Evolutionary conservation across 1,284 basidiomycete species (phyloP), one percentile per base, ranked within the genome.

Genomic region (Ustilago bromivora): DNA sequence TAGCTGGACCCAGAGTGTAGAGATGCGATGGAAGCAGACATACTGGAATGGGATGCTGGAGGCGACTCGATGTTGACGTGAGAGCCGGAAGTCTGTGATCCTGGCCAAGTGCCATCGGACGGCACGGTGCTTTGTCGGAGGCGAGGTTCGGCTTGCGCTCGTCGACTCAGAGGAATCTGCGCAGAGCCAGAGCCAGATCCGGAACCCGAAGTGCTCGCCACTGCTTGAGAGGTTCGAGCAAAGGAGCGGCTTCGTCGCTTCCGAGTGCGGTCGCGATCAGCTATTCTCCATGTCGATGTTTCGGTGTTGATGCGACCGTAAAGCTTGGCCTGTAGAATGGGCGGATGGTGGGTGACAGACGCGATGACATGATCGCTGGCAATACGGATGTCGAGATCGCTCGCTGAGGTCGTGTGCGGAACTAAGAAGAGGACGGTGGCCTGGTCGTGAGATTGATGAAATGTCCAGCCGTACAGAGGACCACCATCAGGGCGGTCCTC

Each of bases 341-440:
- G 68, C 31, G 77, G 72, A 19, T 74, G 60, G 28, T 60, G 55
- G 31, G 52, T 62, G n/a, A 82, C 40, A 15, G 78, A 69, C 11
- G 81, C 81, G 31, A 61, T 58, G 53, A 82, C 73, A 55, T 77
- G 63, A 28, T 81, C 71, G 32, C 32, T 57, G 10, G 66, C 78
- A 40, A 82, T 79, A 36, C 61, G 67, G 41, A 82, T 68, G 36
- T 81, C 67, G 31, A 82, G 57, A 46, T 79, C 78, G 36, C 36
- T 55, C 7, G 68, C 58, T 13, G 76, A 75, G 32, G 67, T 61
- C 12, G 57, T 46, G 2, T 72, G 68, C 10, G 76, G 71, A 6
- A 82, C 79, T 38, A 81, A 76, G 47, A 82, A 82, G 17, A 82
- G 61, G 2, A 81, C 72, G n/a, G 81, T 82, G n/a, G 76, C 77